These are phyloP conservation scores for Camellia lanceoleosa DNA, from an alignment of 148 eudicot species.

Conservation along the genomic window DNA sequence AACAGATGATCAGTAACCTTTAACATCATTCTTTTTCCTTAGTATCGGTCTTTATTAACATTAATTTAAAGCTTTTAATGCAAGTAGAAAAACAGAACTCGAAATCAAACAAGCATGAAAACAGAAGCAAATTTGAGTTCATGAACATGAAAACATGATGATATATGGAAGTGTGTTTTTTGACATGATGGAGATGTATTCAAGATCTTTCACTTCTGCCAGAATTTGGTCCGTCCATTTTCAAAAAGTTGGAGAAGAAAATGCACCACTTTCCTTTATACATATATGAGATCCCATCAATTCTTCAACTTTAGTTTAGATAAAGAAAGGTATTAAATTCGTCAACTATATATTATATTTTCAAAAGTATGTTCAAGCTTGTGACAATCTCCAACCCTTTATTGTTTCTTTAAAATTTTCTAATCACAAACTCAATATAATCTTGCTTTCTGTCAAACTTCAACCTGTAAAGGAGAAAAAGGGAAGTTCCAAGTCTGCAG, in stretches of 20 bases:
- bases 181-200: background rate
- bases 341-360: background rate
- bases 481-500: background rate
- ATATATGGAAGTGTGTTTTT: background rate
- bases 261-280: slow-evolving; percentile 12
- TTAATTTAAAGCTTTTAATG: background rate
- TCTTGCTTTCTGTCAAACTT: background rate
- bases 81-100: background rate
- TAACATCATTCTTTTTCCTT: no score
- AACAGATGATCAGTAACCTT: no score
- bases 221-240: background rate
- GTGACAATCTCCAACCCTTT: no score
- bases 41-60: no score
- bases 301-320: slow-evolving; percentile 13
- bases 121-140: background rate
- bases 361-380: no score
- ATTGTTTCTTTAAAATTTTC: no score
- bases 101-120: background rate
- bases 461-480: background rate
- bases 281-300: slow-evolving; percentile 8
- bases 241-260: background rate
- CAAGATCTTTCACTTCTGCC: background rate
- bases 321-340: slow-evolving; percentile 14
- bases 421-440: no score
- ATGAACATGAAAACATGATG: background rate